phyloP scores from a whole-genome alignment of 2,329 filamentous ascomycete genomes.

The Onygena corvina region DNA sequence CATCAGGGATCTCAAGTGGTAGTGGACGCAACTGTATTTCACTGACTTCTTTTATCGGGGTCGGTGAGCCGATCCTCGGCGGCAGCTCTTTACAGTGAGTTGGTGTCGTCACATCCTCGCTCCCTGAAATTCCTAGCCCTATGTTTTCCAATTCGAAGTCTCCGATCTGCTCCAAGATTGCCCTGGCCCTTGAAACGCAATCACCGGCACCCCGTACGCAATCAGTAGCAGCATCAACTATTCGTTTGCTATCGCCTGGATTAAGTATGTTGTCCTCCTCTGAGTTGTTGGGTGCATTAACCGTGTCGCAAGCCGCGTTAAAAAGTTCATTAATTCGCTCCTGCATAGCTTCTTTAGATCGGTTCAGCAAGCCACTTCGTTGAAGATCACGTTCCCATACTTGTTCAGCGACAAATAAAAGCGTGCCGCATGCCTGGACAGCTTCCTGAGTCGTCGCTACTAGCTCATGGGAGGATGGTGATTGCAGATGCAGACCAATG shows the following conservation, averaged over 20 bases:
- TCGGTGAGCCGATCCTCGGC: neutral
- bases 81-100: neutral
- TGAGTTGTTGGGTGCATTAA: slow-evolving; percentile 55
- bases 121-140: slow-evolving; percentile 39
- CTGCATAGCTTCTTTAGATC: slow-evolving; percentile 64
- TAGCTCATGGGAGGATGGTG: slow-evolving; percentile 76
- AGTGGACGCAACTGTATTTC: slow-evolving; percentile 25
- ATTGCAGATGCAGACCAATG: slow-evolving; percentile 84
- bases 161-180: slow-evolving; percentile 74
- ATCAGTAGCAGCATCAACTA: slow-evolving; percentile 67
- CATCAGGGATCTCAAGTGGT: slow-evolving; percentile 35
- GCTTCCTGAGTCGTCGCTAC: slow-evolving; percentile 72
- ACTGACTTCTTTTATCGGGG: neutral
- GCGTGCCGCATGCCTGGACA: slow-evolving; percentile 64
- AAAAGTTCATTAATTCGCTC: slow-evolving; percentile 69
- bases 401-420: slow-evolving; percentile 68
- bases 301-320: slow-evolving; percentile 65
- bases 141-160: slow-evolving; percentile 67
- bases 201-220: slow-evolving; percentile 86
- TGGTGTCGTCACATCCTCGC: slow-evolving; percentile 8
- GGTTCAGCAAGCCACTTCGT: slow-evolving; percentile 53
- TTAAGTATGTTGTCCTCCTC: slow-evolving; percentile 66
- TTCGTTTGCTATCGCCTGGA: slow-evolving; percentile 62
- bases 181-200: slow-evolving; percentile 75
- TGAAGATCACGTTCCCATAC: slow-evolving; percentile 66